Conservation (phyloP, 768 basidiomycete genomes). For the Collybia sp. region DNA sequence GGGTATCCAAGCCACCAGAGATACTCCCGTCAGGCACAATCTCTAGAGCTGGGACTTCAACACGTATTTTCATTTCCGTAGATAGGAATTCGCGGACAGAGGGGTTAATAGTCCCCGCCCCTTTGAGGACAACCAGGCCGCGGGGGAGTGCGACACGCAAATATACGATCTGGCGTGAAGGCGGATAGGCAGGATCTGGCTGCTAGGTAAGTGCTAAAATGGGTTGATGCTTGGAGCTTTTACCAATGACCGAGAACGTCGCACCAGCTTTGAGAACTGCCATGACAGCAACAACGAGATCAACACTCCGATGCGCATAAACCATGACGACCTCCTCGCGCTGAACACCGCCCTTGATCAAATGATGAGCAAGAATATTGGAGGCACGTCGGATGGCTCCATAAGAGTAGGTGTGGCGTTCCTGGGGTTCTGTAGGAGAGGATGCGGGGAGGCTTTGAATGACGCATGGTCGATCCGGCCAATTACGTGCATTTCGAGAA, state of each 20-base stretch:
- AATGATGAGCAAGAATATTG: constrained; percentile 87
- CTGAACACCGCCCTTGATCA: constrained; percentile 80
- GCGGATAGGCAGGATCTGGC: constrained; percentile 93
- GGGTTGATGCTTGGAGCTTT: constrained; percentile 16
- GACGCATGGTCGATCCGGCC: constrained; percentile 85
- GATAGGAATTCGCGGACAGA: constrained; percentile 81
- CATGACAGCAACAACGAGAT: constrained; percentile 96
- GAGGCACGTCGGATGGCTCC: constrained; percentile 75
- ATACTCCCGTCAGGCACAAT: constrained; percentile 61
- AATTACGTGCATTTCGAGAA: constrained; percentile 73
- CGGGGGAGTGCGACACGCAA: constrained; percentile 90
- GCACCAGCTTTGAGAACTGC: constrained; percentile 94
- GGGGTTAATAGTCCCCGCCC: constrained; percentile 78
- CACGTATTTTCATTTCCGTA: constrained; percentile 75
- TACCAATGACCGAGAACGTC: constrained; percentile 95
- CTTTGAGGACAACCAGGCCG: constrained; percentile 85
- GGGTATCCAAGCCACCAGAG: constrained; percentile 49
- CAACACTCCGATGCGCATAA: constrained; percentile 93
- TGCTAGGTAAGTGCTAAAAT: not conserved
- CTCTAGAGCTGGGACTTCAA: constrained; percentile 88
- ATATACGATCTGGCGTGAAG: constrained; percentile 89
- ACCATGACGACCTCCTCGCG: constrained; percentile 98
- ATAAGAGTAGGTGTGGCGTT: constrained; percentile 68
- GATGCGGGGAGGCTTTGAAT: constrained; percentile 64
- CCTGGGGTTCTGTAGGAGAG: constrained; percentile 38